These are phyloP conservation scores for Euryodendron excelsum DNA, from an alignment of 148 eudicot genomes.

Conservation along the genomic window DNA sequence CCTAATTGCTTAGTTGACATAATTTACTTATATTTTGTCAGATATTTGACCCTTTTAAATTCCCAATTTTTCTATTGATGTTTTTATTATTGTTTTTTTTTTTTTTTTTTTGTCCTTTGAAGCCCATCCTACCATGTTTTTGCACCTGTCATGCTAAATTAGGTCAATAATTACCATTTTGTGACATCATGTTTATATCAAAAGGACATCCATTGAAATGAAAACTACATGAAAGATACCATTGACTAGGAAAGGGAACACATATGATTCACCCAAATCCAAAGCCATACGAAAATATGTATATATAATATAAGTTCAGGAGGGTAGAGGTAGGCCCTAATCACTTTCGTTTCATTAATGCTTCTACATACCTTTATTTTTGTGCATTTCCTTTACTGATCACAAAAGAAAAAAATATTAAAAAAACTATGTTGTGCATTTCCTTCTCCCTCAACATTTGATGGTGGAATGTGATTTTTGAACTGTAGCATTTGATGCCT, in stretches of 20 bases:
- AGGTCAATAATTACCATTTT: neutral
- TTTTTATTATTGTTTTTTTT: neutral
- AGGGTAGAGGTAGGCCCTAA: too few species aligned
- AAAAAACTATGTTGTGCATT: too few species aligned
- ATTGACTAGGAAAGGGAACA: neutral
- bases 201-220: neutral
- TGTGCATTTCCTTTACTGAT: too few species aligned
- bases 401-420: too few species aligned
- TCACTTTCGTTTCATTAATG: too few species aligned
- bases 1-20: constrained; percentile 35
- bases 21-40: neutral
- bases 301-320: too few species aligned
- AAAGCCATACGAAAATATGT: neutral
- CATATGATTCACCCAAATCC: neutral
- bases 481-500: too few species aligned
- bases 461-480: too few species aligned
- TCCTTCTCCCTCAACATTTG: too few species aligned
- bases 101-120: neutral
- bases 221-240: neutral
- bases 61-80: neutral
- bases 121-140: neutral
- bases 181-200: neutral
- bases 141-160: neutral
- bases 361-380: too few species aligned
- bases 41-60: neutral